Evolutionary conservation across 805 yeast genomes (phyloP).

Genomic region (Scheffersomyces coipomensis): DNA sequence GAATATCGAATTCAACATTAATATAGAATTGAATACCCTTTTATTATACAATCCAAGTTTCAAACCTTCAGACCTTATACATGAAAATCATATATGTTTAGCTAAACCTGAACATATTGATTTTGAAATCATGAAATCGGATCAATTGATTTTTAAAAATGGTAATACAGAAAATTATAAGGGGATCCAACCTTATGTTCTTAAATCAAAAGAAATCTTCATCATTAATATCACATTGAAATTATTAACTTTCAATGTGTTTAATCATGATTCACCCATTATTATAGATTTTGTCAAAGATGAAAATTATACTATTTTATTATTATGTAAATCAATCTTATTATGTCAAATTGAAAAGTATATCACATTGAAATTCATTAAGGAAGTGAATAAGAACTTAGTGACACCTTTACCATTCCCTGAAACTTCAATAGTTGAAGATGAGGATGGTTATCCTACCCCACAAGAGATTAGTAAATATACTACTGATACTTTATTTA

Average conservation of each 20-base stretch:
- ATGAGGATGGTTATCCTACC: neutral
- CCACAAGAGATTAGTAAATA: neutral
- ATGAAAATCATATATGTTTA: conserved; percentile 30
- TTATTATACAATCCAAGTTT: conserved; percentile 26
- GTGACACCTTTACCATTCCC: neutral
- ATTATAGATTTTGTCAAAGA: conserved; percentile 23
- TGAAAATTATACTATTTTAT: conserved; percentile 25
- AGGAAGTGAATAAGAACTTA: neutral
- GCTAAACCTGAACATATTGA: conserved; percentile 19
- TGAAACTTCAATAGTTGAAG: too few species aligned
- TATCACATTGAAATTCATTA: conserved; percentile 15
- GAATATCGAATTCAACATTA: conserved; percentile 21
- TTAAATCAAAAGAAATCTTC: conserved; percentile 25
- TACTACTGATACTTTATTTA: neutral
- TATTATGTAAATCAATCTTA: conserved; percentile 25
- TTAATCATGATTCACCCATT: conserved; percentile 15
- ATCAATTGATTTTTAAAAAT: neutral
- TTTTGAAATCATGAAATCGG: neutral
- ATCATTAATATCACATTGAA: conserved; percentile 28
- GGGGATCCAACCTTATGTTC: conserved; percentile 2
- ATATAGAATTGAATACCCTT: conserved; percentile 34
- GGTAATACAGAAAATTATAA: neutral
- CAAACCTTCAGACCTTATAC: conserved; percentile 31
- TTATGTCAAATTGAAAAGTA: conserved; percentile 25
- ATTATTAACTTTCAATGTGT: conserved; percentile 19